These are phyloP conservation scores for Monascus ruber DNA, from an alignment of 2,329 filamentous ascomycete genomes.

Conservation along the genomic window DNA sequence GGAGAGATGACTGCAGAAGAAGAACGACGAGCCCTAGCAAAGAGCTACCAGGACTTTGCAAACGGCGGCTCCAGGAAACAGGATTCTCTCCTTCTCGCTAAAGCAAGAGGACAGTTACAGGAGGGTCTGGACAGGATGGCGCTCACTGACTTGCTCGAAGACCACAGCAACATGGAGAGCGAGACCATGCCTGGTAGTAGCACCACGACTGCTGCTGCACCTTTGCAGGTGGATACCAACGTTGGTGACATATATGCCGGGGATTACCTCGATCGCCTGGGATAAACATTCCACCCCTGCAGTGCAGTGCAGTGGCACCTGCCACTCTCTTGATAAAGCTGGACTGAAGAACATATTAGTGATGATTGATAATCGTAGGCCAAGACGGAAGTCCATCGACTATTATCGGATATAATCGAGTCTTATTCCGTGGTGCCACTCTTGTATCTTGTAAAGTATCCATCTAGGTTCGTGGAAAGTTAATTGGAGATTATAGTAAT, in stretches of 20 bases:
- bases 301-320: too few relatives aligned
- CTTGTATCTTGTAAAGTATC: too few relatives aligned
- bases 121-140: constrained; percentile 8
- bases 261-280: background rate
- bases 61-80: constrained; percentile 18
- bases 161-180: background rate
- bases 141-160: constrained; percentile 8
- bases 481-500: too few relatives aligned
- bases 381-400: too few relatives aligned
- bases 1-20: background rate
- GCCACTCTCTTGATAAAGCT: too few relatives aligned
- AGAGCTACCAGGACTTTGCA: constrained; percentile 18
- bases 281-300: too few relatives aligned
- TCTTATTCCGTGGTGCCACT: too few relatives aligned
- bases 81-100: constrained; percentile 12
- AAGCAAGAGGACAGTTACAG: constrained; percentile 6
- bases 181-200: background rate
- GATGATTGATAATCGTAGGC: too few relatives aligned
- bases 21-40: background rate
- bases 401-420: too few relatives aligned
- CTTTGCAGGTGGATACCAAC: background rate
- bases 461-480: too few relatives aligned
- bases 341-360: too few relatives aligned
- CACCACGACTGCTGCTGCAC: background rate
- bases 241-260: background rate